A percentile compares a stretch with the other conserved stretches of the same genome.
These are phyloP conservation scores for Brassica incana DNA, from an alignment of 345 rosid genomes.

Conservation along the genomic window DNA sequence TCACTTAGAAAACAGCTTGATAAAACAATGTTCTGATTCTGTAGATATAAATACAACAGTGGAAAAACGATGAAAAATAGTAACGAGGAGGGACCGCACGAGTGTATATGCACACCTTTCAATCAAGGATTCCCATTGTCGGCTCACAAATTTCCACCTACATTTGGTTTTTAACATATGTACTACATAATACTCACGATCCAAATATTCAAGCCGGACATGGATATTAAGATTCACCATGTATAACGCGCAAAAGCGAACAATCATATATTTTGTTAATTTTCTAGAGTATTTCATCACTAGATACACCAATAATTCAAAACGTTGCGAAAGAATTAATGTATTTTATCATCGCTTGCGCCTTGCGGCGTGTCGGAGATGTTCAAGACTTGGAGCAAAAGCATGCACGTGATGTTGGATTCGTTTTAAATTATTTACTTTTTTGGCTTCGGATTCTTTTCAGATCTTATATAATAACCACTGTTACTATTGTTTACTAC, in stretches of 20 bases:
- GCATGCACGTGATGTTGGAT: conserved; percentile 30
- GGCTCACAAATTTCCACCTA: conserved; percentile 25
- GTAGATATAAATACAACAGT: conserved; percentile 7
- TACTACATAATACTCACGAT: conserved; percentile 7
- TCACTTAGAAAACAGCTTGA: background rate
- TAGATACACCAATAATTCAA: background rate
- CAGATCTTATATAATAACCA: background rate
- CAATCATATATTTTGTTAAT: background rate
- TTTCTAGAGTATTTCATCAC: conserved; percentile 2
- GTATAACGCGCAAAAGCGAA: background rate
- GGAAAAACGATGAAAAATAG: conserved; percentile 20
- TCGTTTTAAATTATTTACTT: background rate
- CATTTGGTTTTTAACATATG: conserved; percentile 27
- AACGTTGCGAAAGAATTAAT: background rate
- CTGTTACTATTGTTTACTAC: background rate
- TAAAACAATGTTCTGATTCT: background rate
- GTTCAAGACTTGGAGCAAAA: conserved; percentile 24
- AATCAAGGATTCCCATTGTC: conserved; percentile 31
- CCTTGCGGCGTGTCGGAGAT: conserved; percentile 29
- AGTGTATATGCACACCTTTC: conserved; percentile 22
- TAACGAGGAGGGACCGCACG: conserved; percentile 39
- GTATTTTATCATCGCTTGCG: conserved; percentile 10
- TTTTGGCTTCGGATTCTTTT: conserved; percentile 17
- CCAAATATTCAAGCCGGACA: conserved; percentile 5
- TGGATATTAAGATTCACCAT: background rate